Base-by-base conservation (phyloP, 495 filamentous ascomycete genomes). In the Lentithecium fluviatile region DNA sequence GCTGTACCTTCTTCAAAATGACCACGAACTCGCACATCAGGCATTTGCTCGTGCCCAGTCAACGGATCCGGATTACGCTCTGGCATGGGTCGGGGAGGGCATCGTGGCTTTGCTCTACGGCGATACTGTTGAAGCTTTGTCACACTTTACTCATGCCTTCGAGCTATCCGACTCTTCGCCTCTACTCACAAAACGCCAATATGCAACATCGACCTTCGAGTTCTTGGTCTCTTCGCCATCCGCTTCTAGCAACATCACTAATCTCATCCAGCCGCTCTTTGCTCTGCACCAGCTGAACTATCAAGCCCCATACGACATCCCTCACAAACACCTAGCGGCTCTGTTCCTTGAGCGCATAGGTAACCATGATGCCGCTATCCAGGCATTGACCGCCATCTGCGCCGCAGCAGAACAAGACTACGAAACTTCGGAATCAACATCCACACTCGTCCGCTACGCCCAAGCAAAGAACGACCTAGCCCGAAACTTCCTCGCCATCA, bases 31-130 rank as follows among this genome's bases (percentile, higher is more conserved):
- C 12, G 91, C 95, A 21, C 90, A 95, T 67, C 83, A 93, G 47
- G 88, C 89, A 0, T 97, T 96, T 69, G 89, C 88, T 10, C 84
- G 89, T 58, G 90, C 91, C 7, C 94, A 99, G 72, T 96, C 91
- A 13, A 87, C 85, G 6, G 94, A 99, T 70, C 94, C 94, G 2
- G 91, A 96, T 60, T 95, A 93, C 66, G 83, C 90, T 0, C 84
- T 88, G 61, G 93, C 91, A 12, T 99, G 94, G 95, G 76, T 96
- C 25, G 95, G 94, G 2, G 94, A 97, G 74, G 94, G 91, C 11
- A 74, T 96, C 7, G 78, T 97, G 12, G 91, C 93, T 12, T 77
- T 88, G 43, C 77, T 89, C 20, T 77, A 82, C n/a, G 89, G 88
- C 1, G 85, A 95, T 55, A 24, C 70, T 0, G 81, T 81, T 59